Evolutionary conservation across 352 stramenopile genomes (phyloP).

Genomic region (Aphanomyces euteiches): DNA sequence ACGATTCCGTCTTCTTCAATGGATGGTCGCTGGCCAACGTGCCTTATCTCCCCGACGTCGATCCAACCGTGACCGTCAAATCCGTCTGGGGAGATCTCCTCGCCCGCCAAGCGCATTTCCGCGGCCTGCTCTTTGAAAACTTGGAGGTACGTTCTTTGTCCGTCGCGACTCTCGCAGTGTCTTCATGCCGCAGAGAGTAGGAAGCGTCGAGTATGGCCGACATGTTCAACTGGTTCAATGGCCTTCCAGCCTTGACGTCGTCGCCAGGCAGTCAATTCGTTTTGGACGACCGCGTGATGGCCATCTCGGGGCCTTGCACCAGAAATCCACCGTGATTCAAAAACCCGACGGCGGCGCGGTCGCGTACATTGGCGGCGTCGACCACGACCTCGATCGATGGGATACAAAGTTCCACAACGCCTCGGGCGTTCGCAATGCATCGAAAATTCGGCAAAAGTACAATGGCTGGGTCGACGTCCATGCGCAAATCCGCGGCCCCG

Average conservation of each 20-base stretch:
- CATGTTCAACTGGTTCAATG: constrained; percentile 14
- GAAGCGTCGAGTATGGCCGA: background rate
- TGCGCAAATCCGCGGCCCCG: constrained; percentile 44
- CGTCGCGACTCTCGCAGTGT: background rate
- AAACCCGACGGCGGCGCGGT: constrained; percentile 28
- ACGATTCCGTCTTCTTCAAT: constrained; percentile 1
- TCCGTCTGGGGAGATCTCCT: background rate
- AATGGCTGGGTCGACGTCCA: constrained; percentile 64
- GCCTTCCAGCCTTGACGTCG: background rate
- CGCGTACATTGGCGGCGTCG: constrained; percentile 52
- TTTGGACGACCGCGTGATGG: background rate
- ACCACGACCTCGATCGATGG: constrained; percentile 55
- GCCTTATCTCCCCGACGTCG: constrained; percentile 6
- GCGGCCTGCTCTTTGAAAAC: background rate
- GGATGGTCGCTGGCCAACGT: constrained; percentile 9
- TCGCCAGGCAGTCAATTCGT: background rate
- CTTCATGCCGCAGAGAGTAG: background rate
- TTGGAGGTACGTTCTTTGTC: background rate
- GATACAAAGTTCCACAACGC: constrained; percentile 51
- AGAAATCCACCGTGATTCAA: constrained; percentile 36
- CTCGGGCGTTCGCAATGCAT: constrained; percentile 39
- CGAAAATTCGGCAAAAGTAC: constrained; percentile 38
- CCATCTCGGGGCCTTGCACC: background rate
- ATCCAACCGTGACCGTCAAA: background rate
- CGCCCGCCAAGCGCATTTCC: background rate